phyloP scores from a whole-genome alignment of 2,329 filamentous ascomycete species.

The Colletotrichum incanum region DNA sequence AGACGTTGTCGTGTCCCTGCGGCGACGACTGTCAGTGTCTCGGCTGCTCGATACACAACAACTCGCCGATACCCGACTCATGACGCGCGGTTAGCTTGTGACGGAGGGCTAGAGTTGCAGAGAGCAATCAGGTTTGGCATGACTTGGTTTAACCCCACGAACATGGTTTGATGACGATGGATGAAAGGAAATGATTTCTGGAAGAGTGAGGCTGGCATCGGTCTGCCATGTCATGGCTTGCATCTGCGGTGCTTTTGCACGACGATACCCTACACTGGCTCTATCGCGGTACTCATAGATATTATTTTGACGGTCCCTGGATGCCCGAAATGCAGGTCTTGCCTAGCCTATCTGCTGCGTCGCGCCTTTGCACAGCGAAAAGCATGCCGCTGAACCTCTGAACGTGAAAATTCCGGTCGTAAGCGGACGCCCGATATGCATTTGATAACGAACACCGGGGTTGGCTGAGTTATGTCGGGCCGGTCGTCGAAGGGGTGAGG shows the following conservation, averaged over 20 bases:
- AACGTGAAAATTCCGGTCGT: background rate
- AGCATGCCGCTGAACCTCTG: background rate
- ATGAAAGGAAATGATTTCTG: background rate
- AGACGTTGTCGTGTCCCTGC: slow-evolving; percentile 68
- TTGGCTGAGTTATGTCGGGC: background rate
- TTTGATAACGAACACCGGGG: background rate
- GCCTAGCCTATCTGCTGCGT: background rate
- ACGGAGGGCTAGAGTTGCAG: background rate
- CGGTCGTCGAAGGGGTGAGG: slow-evolving; percentile 22
- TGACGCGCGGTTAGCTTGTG: background rate
- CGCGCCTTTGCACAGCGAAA: background rate
- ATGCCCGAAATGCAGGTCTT: background rate
- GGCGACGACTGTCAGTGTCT: slow-evolving; percentile 73
- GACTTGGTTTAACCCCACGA: slow-evolving; percentile 1
- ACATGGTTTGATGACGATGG: slow-evolving; percentile 14
- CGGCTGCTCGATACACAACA: slow-evolving; percentile 69
- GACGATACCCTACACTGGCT: slow-evolving; percentile 37
- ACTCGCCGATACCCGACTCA: slow-evolving; percentile 37
- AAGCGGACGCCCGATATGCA: background rate
- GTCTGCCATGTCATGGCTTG: slow-evolving; percentile 19
- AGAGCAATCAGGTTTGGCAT: background rate
- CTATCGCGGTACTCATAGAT: slow-evolving; percentile 20
- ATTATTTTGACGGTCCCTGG: background rate
- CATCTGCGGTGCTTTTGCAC: slow-evolving; percentile 25
- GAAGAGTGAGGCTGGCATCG: slow-evolving; percentile 18